A percentile compares a stretch with the other conserved stretches of the same genome.
Conservation (phyloP, 495 filamentous ascomycete species). For the Daldinia childiae region DNA sequence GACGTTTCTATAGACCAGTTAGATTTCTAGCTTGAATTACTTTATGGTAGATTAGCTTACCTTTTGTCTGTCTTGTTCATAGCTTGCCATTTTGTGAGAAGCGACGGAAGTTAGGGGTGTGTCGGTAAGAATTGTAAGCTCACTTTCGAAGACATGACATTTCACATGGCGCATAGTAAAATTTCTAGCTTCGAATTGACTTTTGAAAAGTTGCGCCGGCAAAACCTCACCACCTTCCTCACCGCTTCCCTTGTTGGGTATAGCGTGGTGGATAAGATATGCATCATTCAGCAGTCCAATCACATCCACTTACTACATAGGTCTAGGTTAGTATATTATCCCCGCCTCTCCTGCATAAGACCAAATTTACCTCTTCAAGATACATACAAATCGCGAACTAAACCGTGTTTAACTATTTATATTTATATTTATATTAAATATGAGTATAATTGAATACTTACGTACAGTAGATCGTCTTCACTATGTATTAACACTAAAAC, state of each 20-base stretch:
- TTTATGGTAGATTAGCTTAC: slow-evolving; percentile 24
- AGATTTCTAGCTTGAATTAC: slow-evolving; percentile 6
- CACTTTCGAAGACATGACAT: neutral
- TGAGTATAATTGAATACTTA: neutral
- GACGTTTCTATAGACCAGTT: slow-evolving; percentile 49
- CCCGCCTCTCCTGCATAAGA: too few relatives aligned
- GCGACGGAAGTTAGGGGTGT: neutral
- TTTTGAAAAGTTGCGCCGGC: neutral
- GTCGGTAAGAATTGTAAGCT: neutral
- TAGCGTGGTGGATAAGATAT: neutral
- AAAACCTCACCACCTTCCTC: neutral
- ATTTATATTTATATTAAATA: neutral
- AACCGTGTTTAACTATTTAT: neutral
- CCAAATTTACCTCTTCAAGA: too few relatives aligned
- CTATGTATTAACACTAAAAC: too few relatives aligned
- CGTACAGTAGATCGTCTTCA: too few relatives aligned
- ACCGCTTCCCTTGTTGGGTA: neutral
- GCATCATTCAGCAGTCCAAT: neutral
- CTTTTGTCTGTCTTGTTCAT: slow-evolving; percentile 47
- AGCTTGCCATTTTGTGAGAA: slow-evolving; percentile 39
- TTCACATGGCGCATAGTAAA: neutral
- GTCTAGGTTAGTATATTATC: too few relatives aligned
- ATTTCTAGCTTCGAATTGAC: slow-evolving; percentile 6
- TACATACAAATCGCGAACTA: too few relatives aligned
- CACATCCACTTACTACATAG: neutral